Evolutionary conservation across 257 asterid genomes (phyloP).

Genomic region (Jacaranda mimosifolia): DNA sequence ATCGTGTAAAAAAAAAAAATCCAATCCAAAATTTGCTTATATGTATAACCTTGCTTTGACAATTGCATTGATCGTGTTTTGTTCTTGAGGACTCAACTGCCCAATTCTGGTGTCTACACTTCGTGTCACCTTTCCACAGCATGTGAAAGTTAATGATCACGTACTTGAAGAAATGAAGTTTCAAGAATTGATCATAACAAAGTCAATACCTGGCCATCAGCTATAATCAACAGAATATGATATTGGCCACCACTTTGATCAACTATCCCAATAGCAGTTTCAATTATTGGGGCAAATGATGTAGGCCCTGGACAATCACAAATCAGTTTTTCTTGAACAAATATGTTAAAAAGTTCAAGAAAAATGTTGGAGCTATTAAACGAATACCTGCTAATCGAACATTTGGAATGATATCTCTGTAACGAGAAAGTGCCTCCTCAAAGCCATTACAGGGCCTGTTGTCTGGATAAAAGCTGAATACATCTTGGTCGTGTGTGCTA

Average conservation of each 20-base stretch:
- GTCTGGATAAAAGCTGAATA: constrained; percentile 79
- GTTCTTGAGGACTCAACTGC: constrained; percentile 79
- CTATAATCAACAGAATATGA: constrained; percentile 85
- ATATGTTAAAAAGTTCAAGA: neutral
- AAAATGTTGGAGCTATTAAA: constrained; percentile 14
- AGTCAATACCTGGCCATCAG: constrained; percentile 82
- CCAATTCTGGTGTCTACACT: constrained; percentile 73
- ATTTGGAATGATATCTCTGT: constrained; percentile 72
- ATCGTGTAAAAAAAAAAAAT: neutral
- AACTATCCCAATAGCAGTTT: constrained; percentile 86
- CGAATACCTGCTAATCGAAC: constrained; percentile 75
- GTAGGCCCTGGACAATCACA: constrained; percentile 71
- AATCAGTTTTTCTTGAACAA: neutral
- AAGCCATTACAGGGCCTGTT: constrained; percentile 72
- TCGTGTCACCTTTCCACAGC: constrained; percentile 68
- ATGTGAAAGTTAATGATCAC: neutral
- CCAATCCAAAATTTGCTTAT: neutral
- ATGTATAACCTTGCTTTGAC: constrained; percentile 77
- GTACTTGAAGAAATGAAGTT: neutral
- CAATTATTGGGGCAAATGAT: constrained; percentile 86
- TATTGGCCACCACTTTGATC: constrained; percentile 87
- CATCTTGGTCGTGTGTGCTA: constrained; percentile 80
- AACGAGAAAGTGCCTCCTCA: constrained; percentile 79
- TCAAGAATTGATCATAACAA: neutral
- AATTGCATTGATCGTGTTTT: constrained; percentile 77